A percentile compares a stretch with the other conserved stretches of the same genome.
Evolutionary conservation across 352 stramenopile genomes (phyloP).

Genomic region (Chrysophaeum taylorii): DNA sequence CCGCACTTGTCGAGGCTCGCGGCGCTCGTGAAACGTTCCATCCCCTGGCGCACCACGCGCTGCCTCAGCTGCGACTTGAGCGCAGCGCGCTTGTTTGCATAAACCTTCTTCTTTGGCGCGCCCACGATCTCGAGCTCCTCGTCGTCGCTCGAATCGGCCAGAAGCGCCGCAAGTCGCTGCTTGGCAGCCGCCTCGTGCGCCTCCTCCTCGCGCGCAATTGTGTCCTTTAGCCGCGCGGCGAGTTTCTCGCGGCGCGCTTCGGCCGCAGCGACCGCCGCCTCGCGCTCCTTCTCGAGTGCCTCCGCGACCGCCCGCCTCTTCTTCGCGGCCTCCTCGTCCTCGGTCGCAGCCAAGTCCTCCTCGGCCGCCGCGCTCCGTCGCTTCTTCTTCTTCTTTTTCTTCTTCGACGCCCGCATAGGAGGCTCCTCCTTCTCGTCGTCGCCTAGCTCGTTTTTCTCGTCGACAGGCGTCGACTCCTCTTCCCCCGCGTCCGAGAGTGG

Average conservation of each 20-base stretch:
- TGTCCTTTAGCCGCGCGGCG: conserved; percentile 5
- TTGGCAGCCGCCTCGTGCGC: background rate
- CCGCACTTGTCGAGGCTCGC: background rate
- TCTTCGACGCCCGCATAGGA: too few species aligned
- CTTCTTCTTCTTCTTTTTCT: too few species aligned
- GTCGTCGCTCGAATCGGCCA: background rate
- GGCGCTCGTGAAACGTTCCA: background rate
- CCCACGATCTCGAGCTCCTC: conserved; percentile 2
- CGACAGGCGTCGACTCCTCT: too few species aligned
- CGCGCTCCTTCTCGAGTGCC: background rate
- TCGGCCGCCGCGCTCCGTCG: background rate
- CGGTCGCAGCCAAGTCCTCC: background rate
- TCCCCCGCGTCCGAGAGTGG: too few species aligned
- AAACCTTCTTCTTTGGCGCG: background rate
- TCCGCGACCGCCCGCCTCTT: background rate
- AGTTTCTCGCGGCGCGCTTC: background rate
- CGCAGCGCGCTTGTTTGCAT: background rate
- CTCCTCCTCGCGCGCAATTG: background rate
- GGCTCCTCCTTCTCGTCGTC: too few species aligned
- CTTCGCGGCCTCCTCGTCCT: background rate
- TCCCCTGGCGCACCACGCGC: background rate
- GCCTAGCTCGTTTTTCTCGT: too few species aligned
- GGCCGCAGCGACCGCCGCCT: background rate
- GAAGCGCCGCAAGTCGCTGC: background rate
- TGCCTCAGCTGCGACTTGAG: background rate